Evolutionary conservation across 1,139 yeast species (phyloP).

Genomic region (Arxiozyma slooffiae): DNA sequence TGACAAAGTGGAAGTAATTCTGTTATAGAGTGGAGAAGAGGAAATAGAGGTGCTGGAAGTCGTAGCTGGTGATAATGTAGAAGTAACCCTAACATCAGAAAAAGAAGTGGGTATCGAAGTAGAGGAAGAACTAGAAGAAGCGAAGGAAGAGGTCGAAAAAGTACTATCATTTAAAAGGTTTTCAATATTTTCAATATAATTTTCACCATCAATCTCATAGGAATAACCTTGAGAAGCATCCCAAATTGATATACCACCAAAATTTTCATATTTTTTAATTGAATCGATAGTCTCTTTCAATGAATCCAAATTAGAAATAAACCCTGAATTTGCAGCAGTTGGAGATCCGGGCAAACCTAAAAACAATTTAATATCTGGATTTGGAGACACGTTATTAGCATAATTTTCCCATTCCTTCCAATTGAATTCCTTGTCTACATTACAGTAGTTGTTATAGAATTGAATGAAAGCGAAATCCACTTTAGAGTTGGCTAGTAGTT

Average conservation of each 20-base stretch:
- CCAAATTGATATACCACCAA: constrained; percentile 88
- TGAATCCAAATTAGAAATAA: constrained; percentile 39
- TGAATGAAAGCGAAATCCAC: constrained; percentile 85
- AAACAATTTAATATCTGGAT: constrained; percentile 52
- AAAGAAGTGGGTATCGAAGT: constrained; percentile 6
- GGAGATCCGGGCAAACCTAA: constrained; percentile 68
- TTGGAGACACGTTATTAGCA: constrained; percentile 57
- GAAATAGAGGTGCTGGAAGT: constrained; percentile 5
- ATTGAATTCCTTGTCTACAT: constrained; percentile 52
- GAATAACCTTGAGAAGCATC: constrained; percentile 75
- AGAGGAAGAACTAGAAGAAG: constrained; percentile 8
- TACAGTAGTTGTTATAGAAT: constrained; percentile 87
- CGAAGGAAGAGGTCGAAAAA: constrained; percentile 9
- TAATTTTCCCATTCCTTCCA: constrained; percentile 75
- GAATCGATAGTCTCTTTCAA: constrained; percentile 33
- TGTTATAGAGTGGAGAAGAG: background rate
- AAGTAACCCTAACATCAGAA: background rate
- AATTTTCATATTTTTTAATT: constrained; percentile 37
- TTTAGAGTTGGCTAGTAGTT: constrained; percentile 47
- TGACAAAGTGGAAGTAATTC: background rate
- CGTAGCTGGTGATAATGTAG: constrained; percentile 7
- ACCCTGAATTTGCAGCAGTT: constrained; percentile 63
- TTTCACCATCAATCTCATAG: constrained; percentile 40
- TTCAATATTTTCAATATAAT: constrained; percentile 30
- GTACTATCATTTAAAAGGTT: constrained; percentile 18